phyloP scores from a whole-genome alignment of 192 early-diverging fungal genomes.

The Rhizophagus sp. region DNA sequence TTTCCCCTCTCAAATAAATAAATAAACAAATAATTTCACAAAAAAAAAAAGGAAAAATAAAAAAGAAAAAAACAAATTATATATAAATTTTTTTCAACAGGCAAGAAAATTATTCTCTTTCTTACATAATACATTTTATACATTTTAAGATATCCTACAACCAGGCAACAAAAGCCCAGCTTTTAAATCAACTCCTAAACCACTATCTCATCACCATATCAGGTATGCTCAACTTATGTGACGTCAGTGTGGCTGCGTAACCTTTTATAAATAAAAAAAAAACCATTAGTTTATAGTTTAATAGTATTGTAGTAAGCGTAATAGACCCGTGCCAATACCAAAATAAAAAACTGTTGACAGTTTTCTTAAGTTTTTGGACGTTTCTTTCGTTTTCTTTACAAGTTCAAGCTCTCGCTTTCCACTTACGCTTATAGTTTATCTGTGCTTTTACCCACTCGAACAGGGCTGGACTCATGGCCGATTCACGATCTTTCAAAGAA shows the following conservation, averaged over 20 bases:
- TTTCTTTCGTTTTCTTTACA: background rate
- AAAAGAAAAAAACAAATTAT: too few relatives aligned
- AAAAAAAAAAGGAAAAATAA: too few relatives aligned
- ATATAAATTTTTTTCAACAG: too few relatives aligned
- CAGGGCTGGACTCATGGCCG: slow-evolving; percentile 24
- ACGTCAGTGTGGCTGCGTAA: background rate
- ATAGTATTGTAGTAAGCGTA: background rate
- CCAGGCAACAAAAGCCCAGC: background rate
- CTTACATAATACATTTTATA: background rate
- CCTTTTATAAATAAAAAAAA: background rate
- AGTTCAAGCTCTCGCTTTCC: background rate
- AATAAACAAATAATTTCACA: too few relatives aligned
- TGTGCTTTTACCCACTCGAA: background rate
- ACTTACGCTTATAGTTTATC: background rate
- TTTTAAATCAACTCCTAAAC: background rate
- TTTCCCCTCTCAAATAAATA: background rate
- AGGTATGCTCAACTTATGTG: background rate
- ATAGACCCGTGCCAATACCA: background rate
- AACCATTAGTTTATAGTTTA: background rate
- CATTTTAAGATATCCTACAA: background rate
- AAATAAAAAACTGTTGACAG: background rate
- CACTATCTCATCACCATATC: background rate
- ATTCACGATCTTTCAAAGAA: slow-evolving; percentile 29
- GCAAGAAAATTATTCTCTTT: background rate
- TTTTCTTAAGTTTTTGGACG: background rate